Evolutionary conservation across 2,329 filamentous ascomycete species (phyloP).

Genomic region (Rhynchosporium agropyri): DNA sequence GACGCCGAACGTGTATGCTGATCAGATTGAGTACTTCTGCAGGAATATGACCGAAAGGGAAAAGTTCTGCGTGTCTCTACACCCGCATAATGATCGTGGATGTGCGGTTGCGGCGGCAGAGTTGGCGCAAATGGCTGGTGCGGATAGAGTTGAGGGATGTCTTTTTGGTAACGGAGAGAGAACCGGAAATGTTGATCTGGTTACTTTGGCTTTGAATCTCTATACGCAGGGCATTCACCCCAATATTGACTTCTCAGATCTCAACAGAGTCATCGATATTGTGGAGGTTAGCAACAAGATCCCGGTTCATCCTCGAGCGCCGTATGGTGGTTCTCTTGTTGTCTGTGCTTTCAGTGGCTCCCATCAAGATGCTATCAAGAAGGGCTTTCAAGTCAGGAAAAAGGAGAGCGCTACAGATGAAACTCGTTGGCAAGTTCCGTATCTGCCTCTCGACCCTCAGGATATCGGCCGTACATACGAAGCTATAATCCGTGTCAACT

Average conservation of each 20-base stretch:
- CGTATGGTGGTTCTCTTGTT: conserved; percentile 90
- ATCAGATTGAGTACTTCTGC: conserved; percentile 96
- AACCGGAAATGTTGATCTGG: conserved; percentile 93
- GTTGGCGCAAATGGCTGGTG: conserved; percentile 93
- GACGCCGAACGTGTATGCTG: conserved; percentile 93
- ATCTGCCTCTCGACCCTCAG: conserved; percentile 87
- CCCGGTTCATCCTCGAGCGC: conserved; percentile 83
- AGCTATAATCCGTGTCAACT: conserved; percentile 97
- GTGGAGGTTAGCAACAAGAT: conserved; percentile 96
- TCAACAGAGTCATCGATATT: conserved; percentile 81
- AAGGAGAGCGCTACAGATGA: conserved; percentile 60
- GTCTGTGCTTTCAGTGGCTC: conserved; percentile 89
- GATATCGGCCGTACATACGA: conserved; percentile 98
- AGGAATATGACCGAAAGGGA: conserved; percentile 80
- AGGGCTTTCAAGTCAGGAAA: conserved; percentile 77
- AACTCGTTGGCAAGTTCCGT: conserved; percentile 81
- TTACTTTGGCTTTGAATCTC: conserved; percentile 88
- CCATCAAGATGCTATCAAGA: conserved; percentile 96
- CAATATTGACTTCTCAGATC: conserved; percentile 87
- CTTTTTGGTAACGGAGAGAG: conserved; percentile 94
- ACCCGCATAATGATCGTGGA: conserved; percentile 93
- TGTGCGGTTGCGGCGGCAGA: conserved; percentile 89
- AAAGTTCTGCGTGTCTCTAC: conserved; percentile 85
- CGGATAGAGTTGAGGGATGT: conserved; percentile 90
- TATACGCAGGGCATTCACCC: conserved; percentile 91